Conservation (phyloP, 768 basidiomycete species). For the Xerocomellus intermedius region DNA sequence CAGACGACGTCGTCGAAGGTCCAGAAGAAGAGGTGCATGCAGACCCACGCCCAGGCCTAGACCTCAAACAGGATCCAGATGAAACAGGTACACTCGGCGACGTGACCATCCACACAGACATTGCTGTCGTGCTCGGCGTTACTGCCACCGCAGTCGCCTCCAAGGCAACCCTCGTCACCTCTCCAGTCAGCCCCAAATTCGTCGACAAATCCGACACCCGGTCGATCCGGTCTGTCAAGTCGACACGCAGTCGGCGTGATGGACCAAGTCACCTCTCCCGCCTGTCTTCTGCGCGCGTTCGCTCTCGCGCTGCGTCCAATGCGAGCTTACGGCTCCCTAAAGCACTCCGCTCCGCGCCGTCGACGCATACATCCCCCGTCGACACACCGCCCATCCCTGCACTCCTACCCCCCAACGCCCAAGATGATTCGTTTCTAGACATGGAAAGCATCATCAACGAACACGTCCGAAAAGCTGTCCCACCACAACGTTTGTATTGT, state of each 20-base stretch:
- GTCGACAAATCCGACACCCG: conserved; percentile 15
- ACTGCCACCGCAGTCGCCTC: conserved; percentile 39
- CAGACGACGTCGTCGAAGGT: neutral
- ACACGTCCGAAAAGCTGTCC: conserved; percentile 23
- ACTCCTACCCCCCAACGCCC: conserved; percentile 15
- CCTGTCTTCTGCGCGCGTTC: conserved; percentile 62
- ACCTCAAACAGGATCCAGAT: conserved; percentile 19
- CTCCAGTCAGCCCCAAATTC: neutral
- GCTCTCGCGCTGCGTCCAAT: conserved; percentile 63
- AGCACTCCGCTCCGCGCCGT: conserved; percentile 29
- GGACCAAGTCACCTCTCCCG: conserved; percentile 38
- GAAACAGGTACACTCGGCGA: conserved; percentile 27
- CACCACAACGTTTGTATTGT: conserved; percentile 13
- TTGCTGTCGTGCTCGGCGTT: conserved; percentile 36
- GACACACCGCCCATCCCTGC: conserved; percentile 32
- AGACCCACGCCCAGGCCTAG: conserved; percentile 13
- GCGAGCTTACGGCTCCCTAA: conserved; percentile 63
- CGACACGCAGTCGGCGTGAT: conserved; percentile 27
- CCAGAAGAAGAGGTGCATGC: too few relatives aligned
- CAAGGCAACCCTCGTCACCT: conserved; percentile 34
- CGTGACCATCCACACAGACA: conserved; percentile 24
- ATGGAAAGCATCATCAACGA: conserved; percentile 32
- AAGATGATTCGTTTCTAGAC: conserved; percentile 34
- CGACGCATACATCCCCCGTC: conserved; percentile 34
- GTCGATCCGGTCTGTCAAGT: conserved; percentile 27